Evolutionary conservation across 176 grass and related monocot species (phyloP).

Genomic region (Oryza australiensis): DNA sequence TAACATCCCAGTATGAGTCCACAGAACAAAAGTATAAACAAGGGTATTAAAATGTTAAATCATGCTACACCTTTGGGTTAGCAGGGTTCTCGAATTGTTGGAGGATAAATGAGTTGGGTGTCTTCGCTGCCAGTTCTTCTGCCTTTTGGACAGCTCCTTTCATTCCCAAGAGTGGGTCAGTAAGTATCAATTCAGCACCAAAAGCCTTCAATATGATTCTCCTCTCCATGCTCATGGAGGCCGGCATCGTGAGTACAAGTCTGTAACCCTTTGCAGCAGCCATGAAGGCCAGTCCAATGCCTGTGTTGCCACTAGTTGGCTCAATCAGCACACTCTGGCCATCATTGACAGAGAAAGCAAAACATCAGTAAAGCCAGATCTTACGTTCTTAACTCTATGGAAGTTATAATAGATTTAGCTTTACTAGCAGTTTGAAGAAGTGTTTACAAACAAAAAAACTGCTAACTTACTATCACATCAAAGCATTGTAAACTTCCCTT

Average conservation of each 20-base stretch:
- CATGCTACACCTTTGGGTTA: constrained; percentile 71
- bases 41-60: neutral
- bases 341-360: constrained; percentile 2
- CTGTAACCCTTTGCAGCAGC: constrained; percentile 91
- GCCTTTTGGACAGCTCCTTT: constrained; percentile 80
- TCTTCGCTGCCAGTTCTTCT: constrained; percentile 67
- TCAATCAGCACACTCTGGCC: constrained; percentile 90
- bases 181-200: constrained; percentile 74
- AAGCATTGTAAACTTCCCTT: neutral
- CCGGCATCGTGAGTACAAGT: constrained; percentile 84
- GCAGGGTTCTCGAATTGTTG: constrained; percentile 91
- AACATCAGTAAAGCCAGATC: constrained; percentile 11
- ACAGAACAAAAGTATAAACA: constrained; percentile 2
- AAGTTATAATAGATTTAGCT: neutral
- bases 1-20: constrained; percentile 29
- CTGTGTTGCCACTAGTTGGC: constrained; percentile 90
- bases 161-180: constrained; percentile 77
- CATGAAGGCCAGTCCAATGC: constrained; percentile 92
- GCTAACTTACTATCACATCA: neutral
- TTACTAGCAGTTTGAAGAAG: neutral
- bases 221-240: constrained; percentile 85
- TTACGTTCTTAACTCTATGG: neutral
- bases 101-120: constrained; percentile 77
- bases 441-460: neutral
- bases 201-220: constrained; percentile 87